phyloP scores from a whole-genome alignment of 2,329 filamentous ascomycete species.

The Microsporum audouinii region DNA sequence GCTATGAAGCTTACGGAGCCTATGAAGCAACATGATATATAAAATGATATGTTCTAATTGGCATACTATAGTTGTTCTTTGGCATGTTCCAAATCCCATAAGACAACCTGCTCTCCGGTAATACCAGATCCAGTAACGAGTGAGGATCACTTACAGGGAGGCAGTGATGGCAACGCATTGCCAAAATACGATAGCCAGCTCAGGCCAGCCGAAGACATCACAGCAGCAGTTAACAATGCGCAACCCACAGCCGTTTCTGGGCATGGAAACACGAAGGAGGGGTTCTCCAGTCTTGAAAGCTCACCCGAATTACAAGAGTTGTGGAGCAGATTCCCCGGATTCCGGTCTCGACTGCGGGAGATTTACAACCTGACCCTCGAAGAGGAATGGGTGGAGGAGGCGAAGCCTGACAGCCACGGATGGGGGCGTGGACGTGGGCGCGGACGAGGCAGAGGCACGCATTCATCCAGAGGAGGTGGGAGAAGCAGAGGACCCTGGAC shows the following conservation, averaged over 20 bases:
- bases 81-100: constrained; percentile 35
- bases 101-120: constrained; percentile 33
- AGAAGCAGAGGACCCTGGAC: constrained; percentile 28
- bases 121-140: background rate
- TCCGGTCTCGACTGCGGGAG: constrained; percentile 31
- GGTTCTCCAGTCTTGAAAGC: constrained; percentile 15
- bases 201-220: background rate
- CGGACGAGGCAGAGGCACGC: constrained; percentile 16
- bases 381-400: constrained; percentile 32
- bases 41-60: background rate
- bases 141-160: too few species aligned
- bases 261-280: background rate
- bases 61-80: constrained; percentile 33
- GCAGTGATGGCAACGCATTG: background rate
- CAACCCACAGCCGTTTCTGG: background rate
- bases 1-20: background rate
- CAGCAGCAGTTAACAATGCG: background rate
- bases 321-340: constrained; percentile 28
- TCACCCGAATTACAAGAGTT: constrained; percentile 29
- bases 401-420: constrained; percentile 17
- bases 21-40: background rate
- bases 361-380: constrained; percentile 33
- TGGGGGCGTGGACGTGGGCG: constrained; percentile 18
- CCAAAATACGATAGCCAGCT: background rate
- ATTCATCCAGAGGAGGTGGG: constrained; percentile 16